Evolutionary conservation across 2,329 filamentous ascomycete genomes (phyloP).

Genomic region (Colletotrichum sp.): DNA sequence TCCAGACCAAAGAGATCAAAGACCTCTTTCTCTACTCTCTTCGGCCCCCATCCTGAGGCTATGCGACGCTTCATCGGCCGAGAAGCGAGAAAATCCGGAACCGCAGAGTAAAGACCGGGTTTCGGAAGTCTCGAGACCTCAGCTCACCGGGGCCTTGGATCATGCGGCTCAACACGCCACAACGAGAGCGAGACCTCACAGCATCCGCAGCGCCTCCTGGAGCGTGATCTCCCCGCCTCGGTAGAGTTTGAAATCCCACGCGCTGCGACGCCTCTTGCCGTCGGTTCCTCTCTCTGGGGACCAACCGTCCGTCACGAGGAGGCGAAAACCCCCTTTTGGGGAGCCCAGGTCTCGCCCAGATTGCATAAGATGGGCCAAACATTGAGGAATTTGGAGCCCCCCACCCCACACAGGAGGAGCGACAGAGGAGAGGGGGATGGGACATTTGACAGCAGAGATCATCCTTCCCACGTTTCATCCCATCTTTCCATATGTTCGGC

Average conservation of each 20-base stretch:
- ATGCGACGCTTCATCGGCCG: not conserved
- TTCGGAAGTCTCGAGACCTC: not conserved
- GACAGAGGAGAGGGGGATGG: not conserved
- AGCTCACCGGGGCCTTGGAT: not conserved
- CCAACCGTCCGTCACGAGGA: not conserved
- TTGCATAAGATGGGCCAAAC: not conserved
- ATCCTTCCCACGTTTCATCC: conserved; percentile 9
- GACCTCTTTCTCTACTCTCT: not conserved
- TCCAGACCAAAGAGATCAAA: not conserved
- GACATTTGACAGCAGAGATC: conserved; percentile 13
- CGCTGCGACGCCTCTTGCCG: not conserved
- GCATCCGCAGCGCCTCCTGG: not conserved
- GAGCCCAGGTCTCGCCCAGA: not conserved
- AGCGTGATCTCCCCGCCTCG: not conserved
- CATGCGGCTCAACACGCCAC: not conserved
- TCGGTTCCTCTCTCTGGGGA: not conserved
- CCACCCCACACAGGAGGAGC: not conserved
- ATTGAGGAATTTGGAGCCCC: not conserved
- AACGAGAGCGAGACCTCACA: not conserved
- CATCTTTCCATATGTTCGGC: not conserved
- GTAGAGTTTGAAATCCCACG: not conserved
- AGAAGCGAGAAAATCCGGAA: not conserved
- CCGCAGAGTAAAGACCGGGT: not conserved
- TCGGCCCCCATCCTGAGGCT: not conserved
- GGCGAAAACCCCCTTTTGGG: not conserved